Evolutionary conservation across 805 yeast species (phyloP).

Genomic region (Ogataea nitratoaversa): DNA sequence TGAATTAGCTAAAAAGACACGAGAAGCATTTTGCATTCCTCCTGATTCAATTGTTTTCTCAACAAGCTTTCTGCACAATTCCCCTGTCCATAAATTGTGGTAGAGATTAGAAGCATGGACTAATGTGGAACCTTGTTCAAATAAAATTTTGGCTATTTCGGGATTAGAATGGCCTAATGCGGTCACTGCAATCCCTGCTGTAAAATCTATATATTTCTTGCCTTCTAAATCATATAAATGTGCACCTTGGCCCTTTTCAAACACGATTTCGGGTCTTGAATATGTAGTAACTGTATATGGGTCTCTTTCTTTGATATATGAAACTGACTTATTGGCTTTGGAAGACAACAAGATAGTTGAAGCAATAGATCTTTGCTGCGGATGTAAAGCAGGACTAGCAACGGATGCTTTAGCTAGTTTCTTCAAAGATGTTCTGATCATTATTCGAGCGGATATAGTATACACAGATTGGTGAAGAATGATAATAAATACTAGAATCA

Average conservation of each 20-base stretch:
- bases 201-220: constrained; percentile 78
- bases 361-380: not conserved
- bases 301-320: constrained; percentile 40
- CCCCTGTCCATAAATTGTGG: constrained; percentile 80
- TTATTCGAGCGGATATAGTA: too few species aligned
- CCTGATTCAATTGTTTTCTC: constrained; percentile 64
- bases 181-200: constrained; percentile 98
- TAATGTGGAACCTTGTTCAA: constrained; percentile 67
- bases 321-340: constrained; percentile 29
- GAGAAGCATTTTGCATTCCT: constrained; percentile 76
- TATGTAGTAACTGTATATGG: constrained; percentile 73
- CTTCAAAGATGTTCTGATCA: not conserved
- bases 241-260: constrained; percentile 81
- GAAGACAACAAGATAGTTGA: constrained; percentile 5
- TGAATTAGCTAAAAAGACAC: constrained; percentile 62
- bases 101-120: constrained; percentile 84
- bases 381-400: not conserved
- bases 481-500: too few species aligned
- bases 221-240: constrained; percentile 76
- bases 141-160: constrained; percentile 64
- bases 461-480: too few species aligned
- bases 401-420: not conserved
- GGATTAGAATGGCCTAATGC: constrained; percentile 84
- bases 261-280: constrained; percentile 70
- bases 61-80: constrained; percentile 67